Evolutionary conservation across 345 rosid genomes (phyloP), one percentile per base, ranked within the genome.

Genomic region (Ricinus communis): DNA sequence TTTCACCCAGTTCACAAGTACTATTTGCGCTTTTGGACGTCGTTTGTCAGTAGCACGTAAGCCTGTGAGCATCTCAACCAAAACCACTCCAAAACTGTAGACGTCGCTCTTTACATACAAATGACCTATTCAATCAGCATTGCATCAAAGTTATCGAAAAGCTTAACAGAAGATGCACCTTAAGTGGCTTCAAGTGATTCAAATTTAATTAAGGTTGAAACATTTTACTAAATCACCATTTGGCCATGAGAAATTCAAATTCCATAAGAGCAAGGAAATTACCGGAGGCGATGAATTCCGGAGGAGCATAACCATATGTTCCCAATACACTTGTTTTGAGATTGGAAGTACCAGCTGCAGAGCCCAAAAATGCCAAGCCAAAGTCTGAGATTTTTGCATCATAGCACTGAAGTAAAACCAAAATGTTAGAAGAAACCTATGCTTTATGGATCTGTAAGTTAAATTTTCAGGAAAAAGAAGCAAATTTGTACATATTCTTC

Each of bases 51-150:
- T 0, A 16, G 77, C 61, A 25, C 56, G 67, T 28, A 61, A 51
- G 22, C 77, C 77, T 40, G 73, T 74, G 27, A 74, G 51, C 46
- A 74, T 25, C 63, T 74, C 77, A 3, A 61, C 14, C 40, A 74
- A 21, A 3, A 74, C 73, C 19, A 68, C 62, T 10, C 77, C 77
- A 27, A 68, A 74, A 18, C 72, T 19, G 30, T 60, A 68, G 1
- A 68, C 77, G 41, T 74, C 72, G n/a, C 72, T 68, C 62, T 41
- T 67, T 19, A 40, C 68, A 13, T 27, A 41, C 61, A 66, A 24
- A n/a, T 8, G 8, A 7, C 72, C 77, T 74, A 33, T 40, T 27
- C 62, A 59, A 7, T 36, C 40, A 62, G 38, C 25, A 53, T 27
- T 50, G 24, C 16, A 31, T 30, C 12, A 8, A 0, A 63, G 30